Evolutionary conservation across 2,329 filamentous ascomycete genomes (phyloP).

Genomic region (Piedraia hortae): DNA sequence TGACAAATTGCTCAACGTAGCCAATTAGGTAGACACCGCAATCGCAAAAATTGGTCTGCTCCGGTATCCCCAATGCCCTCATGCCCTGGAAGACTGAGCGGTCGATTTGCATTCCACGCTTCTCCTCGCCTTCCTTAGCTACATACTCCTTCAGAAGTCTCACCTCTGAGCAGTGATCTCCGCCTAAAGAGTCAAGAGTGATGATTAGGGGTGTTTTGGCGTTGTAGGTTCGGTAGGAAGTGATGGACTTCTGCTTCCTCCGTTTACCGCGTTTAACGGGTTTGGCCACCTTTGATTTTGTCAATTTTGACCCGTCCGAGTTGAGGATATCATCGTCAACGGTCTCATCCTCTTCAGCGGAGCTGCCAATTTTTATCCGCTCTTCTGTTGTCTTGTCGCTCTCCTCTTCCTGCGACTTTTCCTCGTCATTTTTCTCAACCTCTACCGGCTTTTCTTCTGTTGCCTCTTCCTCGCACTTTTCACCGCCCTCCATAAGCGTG

Average conservation of each 20-base stretch:
- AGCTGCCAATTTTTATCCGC: neutral
- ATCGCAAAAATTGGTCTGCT: constrained; percentile 62
- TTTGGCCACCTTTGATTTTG: neutral
- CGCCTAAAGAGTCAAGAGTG: constrained; percentile 63
- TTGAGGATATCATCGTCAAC: constrained; percentile 3
- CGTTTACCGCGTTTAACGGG: constrained; percentile 1
- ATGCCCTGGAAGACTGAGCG: constrained; percentile 26
- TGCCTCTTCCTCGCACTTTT: constrained; percentile 2
- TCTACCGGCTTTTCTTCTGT: neutral
- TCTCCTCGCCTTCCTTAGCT: constrained; percentile 40
- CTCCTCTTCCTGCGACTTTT: constrained; percentile 1
- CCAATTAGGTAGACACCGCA: constrained; percentile 70
- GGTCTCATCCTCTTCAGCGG: constrained; percentile 1
- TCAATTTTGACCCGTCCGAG: too few species aligned
- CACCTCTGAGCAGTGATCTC: constrained; percentile 33
- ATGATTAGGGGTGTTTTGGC: constrained; percentile 37
- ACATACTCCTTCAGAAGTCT: constrained; percentile 51
- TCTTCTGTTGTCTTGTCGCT: neutral
- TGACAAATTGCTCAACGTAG: constrained; percentile 60
- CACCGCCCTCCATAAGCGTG: constrained; percentile 22
- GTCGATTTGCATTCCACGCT: constrained; percentile 22
- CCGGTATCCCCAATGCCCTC: constrained; percentile 47
- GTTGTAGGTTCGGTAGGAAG: constrained; percentile 13
- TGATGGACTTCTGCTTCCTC: constrained; percentile 4
- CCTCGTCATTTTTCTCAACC: neutral